Evolutionary conservation across 1,284 basidiomycete genomes (phyloP), one percentile per base, ranked within the genome.

Genomic region (Moesziomyces sp.): DNA sequence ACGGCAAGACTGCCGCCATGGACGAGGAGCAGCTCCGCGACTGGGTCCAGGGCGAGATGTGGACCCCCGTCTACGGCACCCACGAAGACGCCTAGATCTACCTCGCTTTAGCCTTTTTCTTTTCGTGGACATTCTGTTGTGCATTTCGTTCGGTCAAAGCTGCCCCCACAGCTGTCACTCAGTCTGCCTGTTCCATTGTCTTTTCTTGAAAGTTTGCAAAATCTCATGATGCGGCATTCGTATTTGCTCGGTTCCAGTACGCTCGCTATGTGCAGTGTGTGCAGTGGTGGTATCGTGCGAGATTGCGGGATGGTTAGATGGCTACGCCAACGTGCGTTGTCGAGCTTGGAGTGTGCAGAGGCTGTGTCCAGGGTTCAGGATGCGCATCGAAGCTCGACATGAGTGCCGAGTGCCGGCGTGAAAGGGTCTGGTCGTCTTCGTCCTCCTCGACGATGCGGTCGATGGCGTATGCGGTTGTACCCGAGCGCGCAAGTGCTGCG

Each of bases 21-120:
- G 63, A 62, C 30, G 70, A 77, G 38, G 79, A 82, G 23, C 61
- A 81, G 51, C 62, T 83, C 14, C 52, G 63, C 13, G 59, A 76
- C 18, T 83, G 80, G 80, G 73, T 83, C 38, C 50, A 74, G 8
- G 70, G 69, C 21, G 77, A 83, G 46, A 83, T 83, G 82, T 83
- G 80, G 80, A 51, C 46, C 13, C 79, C 82, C 6, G 66, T 51
- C 45, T 83, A 83, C 52, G 71, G 78, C 40, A 35, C 58, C 14
- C 21, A 43, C 40, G 58, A 65, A 18, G 61, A 56, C 18, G 55
- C 54, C 26, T 64, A 42, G 47, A 28, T 40, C n/a, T 26, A 11
- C 16, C 6, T 35, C 33, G 26, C 5, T 9, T 9, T 2, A 16
- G 35, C 35, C 14, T 40, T 18, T 2, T n/a, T 40, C 18, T 18